Evolutionary conservation across 1,284 basidiomycete genomes (phyloP), one percentile per base, ranked within the genome.

Genomic region (Moesziomyces sp.): DNA sequence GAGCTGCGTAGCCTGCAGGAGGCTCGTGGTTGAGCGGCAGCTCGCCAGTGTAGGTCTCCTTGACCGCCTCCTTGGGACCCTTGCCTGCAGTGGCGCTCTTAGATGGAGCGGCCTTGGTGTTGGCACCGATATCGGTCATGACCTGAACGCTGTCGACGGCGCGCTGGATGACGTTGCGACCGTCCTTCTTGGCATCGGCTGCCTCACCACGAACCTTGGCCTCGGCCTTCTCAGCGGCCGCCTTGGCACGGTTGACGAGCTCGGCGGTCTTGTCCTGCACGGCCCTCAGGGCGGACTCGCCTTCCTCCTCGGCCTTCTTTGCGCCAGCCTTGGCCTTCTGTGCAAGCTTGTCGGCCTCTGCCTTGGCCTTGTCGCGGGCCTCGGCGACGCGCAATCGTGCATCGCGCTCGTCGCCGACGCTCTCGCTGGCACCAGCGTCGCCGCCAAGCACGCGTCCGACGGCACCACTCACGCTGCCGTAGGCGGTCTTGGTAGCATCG

Each of bases 161-260:
- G 62, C 76, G 67, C 63, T 49, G 79, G 65, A 48, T 76, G 77
- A 68, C 83, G 81, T 42, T 85, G 81, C 45, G 81, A 66, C 74
- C 73, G 26, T 74, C 72, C 24, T 35, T 21, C 35, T 66, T 66
- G 24, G 48, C 55, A 13, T 61, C 58, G 30, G 54, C 16, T 30
- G 73, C 62, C 50, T 77, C 71, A 26, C 74, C 73, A 47, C 69
- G 65, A 30, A 76, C 49, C 24, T 76, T 83, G 21, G 84, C 81
- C 52, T 64, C 74, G 6, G 71, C 72, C 55, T 74, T 86, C 63
- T 92, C 85, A 1, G 89, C 91, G 47, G 86, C 89, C 13, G 79
- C 68, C 54, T 71, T 73, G 52, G 75, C 77, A 43, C 74, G 73
- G 56, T 71, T 70, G 59, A 78, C 48, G 7, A 77, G 54, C 30